A percentile compares a stretch with the other conserved stretches of the same genome.
Evolutionary conservation across 176 grass and related monocot species (phyloP).

Genomic region (Zizania latifolia): DNA sequence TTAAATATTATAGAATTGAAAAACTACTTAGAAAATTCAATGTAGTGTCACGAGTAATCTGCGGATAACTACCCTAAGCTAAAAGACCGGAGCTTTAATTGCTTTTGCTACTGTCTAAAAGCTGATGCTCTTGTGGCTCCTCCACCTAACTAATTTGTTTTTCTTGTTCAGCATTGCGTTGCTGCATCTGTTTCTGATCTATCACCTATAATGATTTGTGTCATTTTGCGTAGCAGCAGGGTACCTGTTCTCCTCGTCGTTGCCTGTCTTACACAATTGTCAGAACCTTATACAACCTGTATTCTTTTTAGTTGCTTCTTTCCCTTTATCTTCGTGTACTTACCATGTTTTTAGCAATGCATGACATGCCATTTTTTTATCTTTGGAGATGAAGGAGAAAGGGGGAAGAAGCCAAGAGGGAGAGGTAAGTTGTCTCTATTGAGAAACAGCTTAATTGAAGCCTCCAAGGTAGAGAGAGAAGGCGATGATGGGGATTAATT

Average conservation of each 20-base stretch:
- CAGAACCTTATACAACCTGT: background rate
- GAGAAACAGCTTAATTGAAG: too few relatives aligned
- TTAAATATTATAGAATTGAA: too few relatives aligned
- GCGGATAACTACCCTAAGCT: too few relatives aligned
- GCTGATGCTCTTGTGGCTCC: background rate
- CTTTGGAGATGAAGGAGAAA: too few relatives aligned
- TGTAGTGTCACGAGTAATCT: too few relatives aligned
- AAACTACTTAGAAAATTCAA: too few relatives aligned
- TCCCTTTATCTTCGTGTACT: background rate
- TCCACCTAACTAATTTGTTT: constrained; percentile 19
- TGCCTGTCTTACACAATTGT: background rate
- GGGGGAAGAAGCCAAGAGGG: too few relatives aligned
- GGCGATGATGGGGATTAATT: too few relatives aligned
- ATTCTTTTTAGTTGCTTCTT: background rate
- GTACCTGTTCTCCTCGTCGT: background rate
- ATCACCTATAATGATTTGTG: background rate
- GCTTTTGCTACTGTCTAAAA: background rate
- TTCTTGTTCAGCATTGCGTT: background rate
- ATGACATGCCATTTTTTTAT: too few relatives aligned
- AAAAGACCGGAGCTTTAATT: too few relatives aligned
- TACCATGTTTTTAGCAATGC: background rate
- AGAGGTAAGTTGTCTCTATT: too few relatives aligned
- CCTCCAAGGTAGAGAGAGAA: too few relatives aligned
- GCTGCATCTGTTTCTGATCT: background rate
- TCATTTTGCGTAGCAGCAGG: background rate